Evolutionary conservation across 2,329 filamentous ascomycete genomes (phyloP).

Genomic region (Graphium sp.): DNA sequence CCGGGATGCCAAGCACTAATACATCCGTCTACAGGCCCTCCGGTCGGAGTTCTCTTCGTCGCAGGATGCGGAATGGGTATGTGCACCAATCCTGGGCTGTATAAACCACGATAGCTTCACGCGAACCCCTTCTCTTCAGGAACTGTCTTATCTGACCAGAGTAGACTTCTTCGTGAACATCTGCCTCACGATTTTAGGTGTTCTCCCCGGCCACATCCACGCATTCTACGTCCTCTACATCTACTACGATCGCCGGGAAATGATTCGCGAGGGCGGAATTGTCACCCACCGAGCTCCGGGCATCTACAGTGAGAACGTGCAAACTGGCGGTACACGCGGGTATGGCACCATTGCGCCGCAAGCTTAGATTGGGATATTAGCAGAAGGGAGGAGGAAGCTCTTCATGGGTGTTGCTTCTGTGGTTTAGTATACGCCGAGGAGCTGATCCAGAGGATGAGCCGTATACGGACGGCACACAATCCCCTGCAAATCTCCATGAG

Average conservation of each 20-base stretch:
- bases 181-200: conserved; percentile 49
- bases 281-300: conserved; percentile 42
- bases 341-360: conserved; percentile 44
- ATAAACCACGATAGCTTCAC: not conserved
- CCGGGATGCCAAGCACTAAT: conserved; percentile 1
- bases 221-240: conserved; percentile 73
- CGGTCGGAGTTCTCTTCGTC: conserved; percentile 45
- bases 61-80: conserved; percentile 43
- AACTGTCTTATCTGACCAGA: conserved; percentile 6
- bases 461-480: no score
- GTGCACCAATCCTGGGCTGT: conserved; percentile 6
- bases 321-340: conserved; percentile 47
- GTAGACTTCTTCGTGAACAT: conserved; percentile 50
- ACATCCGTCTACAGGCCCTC: conserved; percentile 35
- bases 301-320: conserved; percentile 57
- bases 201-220: conserved; percentile 62
- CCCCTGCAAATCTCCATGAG: no score
- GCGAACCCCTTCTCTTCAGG: no score
- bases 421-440: no score
- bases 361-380: no score
- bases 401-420: no score
- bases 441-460: no score
- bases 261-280: conserved; percentile 38
- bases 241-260: conserved; percentile 60
- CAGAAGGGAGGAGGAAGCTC: no score